A percentile compares a stretch with the other conserved stretches of the same genome.
These are phyloP conservation scores for Takashimella tepidaria DNA, from an alignment of 1,284 basidiomycete species.

Conservation along the genomic window DNA sequence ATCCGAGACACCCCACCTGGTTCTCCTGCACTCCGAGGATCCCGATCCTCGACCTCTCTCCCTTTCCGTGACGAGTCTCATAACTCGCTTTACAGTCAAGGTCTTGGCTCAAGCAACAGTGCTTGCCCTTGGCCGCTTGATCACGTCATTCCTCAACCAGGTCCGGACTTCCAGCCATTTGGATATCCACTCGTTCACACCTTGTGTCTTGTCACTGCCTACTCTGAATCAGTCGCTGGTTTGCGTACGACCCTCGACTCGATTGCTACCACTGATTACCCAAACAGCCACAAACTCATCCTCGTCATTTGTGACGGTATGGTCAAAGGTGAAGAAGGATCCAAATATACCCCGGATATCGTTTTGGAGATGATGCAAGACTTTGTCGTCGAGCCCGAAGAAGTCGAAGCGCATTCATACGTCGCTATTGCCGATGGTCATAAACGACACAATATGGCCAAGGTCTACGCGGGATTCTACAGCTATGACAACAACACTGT, in stretches of 20 bases:
- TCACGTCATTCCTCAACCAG: slow-evolving; percentile 88
- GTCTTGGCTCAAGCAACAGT: slow-evolving; percentile 13
- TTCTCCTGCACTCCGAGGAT: slow-evolving; percentile 66
- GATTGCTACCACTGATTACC: slow-evolving; percentile 95
- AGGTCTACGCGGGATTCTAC: slow-evolving; percentile 97
- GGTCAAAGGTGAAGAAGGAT: slow-evolving; percentile 86
- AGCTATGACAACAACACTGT: slow-evolving; percentile 88
- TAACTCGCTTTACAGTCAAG: slow-evolving; percentile 38
- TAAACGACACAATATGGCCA: slow-evolving; percentile 99
- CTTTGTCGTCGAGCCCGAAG: slow-evolving; percentile 70
- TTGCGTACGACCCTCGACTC: slow-evolving; percentile 95
- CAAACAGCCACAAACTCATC: slow-evolving; percentile 95
- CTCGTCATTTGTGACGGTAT: slow-evolving; percentile 96
- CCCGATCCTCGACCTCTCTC: slow-evolving; percentile 77
- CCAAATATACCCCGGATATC: slow-evolving; percentile 88
- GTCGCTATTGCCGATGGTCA: slow-evolving; percentile 98
- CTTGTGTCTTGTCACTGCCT: slow-evolving; percentile 95
- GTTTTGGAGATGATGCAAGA: slow-evolving; percentile 97
- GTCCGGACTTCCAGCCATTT: slow-evolving; percentile 88
- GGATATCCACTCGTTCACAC: slow-evolving; percentile 91
- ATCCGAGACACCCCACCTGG: slow-evolving; percentile 62
- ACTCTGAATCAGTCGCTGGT: slow-evolving; percentile 95
- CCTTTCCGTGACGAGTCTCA: slow-evolving; percentile 45
- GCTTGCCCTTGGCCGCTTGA: slow-evolving; percentile 79
- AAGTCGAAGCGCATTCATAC: slow-evolving; percentile 93